phyloP scores from a whole-genome alignment of 2,329 filamentous ascomycete genomes.

The Mycosphaerella arachidis region DNA sequence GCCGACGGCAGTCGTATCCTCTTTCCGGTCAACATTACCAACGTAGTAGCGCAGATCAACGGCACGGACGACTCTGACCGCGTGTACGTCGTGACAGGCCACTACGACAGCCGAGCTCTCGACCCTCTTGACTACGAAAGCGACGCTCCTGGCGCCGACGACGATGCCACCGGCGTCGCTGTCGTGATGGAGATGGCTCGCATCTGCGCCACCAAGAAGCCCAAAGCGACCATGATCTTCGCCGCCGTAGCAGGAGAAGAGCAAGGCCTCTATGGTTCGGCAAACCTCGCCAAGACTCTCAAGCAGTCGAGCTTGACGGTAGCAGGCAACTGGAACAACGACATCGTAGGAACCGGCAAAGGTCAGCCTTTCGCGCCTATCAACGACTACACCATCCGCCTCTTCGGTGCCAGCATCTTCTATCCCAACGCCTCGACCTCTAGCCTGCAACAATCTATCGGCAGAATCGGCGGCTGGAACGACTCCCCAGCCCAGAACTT shows the following conservation, averaged over 20 bases:
- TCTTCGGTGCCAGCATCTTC: constrained; percentile 48
- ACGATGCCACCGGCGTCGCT: constrained; percentile 55
- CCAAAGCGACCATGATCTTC: constrained; percentile 46
- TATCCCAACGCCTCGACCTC: constrained; percentile 41
- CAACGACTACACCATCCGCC: constrained; percentile 47
- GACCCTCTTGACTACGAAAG: constrained; percentile 49
- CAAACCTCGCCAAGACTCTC: constrained; percentile 50
- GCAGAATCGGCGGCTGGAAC: constrained; percentile 48
- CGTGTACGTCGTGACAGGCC: constrained; percentile 52
- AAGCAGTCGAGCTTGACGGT: constrained; percentile 51
- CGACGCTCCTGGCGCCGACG: constrained; percentile 55
- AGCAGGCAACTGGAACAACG: constrained; percentile 55
- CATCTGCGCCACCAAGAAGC: constrained; percentile 46
- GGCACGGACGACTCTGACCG: constrained; percentile 47
- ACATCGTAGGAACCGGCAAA: constrained; percentile 50
- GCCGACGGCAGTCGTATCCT: constrained; percentile 43
- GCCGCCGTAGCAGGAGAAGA: constrained; percentile 56
- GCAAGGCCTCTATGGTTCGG: constrained; percentile 51
- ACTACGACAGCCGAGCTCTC: constrained; percentile 52
- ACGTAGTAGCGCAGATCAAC: constrained; percentile 50
- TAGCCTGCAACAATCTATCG: constrained; percentile 38
- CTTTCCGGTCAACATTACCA: constrained; percentile 51
- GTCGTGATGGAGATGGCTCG: constrained; percentile 54
- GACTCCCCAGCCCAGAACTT: constrained; percentile 54
- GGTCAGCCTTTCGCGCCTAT: constrained; percentile 38